Evolutionary conservation across 805 yeast genomes (phyloP), one percentile per base, ranked within the genome.

Genomic region (Kodamaea restingae): DNA sequence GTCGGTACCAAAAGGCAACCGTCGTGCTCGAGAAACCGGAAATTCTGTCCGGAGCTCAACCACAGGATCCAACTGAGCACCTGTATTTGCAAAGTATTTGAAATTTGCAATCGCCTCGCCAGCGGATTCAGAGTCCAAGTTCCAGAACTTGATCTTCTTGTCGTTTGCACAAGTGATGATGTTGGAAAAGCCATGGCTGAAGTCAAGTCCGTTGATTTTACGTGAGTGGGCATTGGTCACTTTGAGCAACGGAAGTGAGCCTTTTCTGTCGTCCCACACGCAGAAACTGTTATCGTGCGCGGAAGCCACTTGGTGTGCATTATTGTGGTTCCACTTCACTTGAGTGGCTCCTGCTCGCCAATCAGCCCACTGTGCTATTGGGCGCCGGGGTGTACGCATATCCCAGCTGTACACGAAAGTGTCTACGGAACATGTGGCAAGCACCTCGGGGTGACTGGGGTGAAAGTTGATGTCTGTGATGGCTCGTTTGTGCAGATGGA

Each of bases 301-400:
- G 1, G 93, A 81, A 0, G 97, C 96, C 18, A 93, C 54, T 21
- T 88, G 73, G 53, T 84, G 73, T 2, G 88, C 79, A 51, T 90
- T 81, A 32, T 71, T 68, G 47, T 78, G 78, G 56, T 84, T 87
- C 97, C 98, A 93, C 56, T 91, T 88, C 11, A 88, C 96, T 58
- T 91, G 98, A 0, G 95, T 78, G 2, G 97, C 95, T 2, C 95
- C 91, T 0, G 96, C 95, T 41, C 85, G 67, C 95, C 96, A 93
- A 55, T 91, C 96, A n/a, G 96, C 87, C 64, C 87, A 88, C 34
- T 80, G 73, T 42, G 74, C 73, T 3, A 78, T 81, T 0, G 97
- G 95, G 44, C 76, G 67, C 35, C 76, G 65, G 0, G 96, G 91
- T 11, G 81, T 71, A 42, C 98, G 70, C 69, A 90, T 70, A 61